Evolutionary conservation across 495 filamentous ascomycete genomes (phyloP).

Genomic region (Neurospora cerealis): DNA sequence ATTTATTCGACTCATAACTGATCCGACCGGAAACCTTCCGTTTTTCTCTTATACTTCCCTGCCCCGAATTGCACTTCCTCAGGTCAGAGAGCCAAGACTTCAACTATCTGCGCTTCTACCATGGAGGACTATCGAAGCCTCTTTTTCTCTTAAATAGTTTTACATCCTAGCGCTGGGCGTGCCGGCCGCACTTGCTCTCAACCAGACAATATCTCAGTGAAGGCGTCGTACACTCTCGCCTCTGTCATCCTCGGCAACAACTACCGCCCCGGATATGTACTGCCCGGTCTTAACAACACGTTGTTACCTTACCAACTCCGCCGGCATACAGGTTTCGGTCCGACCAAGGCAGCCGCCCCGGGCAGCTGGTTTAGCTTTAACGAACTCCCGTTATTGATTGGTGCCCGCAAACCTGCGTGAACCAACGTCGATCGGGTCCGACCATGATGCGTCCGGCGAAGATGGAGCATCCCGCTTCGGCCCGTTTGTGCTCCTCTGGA

Average conservation of each 20-base stretch:
- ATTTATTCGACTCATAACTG: background rate
- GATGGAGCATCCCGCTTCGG: background rate
- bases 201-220: background rate
- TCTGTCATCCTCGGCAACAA: background rate
- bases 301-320: background rate
- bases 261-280: background rate
- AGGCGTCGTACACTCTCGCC: background rate
- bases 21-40: background rate
- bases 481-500: background rate
- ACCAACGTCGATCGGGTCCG: background rate
- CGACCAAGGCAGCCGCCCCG: background rate
- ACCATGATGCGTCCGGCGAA: background rate
- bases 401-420: conserved; percentile 8
- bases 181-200: background rate
- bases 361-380: background rate
- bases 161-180: background rate
- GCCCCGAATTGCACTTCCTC: background rate
- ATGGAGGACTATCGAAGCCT: background rate
- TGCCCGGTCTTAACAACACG: background rate
- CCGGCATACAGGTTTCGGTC: background rate
- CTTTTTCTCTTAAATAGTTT: background rate
- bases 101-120: background rate
- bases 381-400: conserved; percentile 4
- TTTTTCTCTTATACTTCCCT: background rate
- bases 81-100: background rate